Percentiles rank a stretch among this genome's conserved stretches.
phyloP scores from a whole-genome alignment of 306 rosid species.

The Luffa aegyptiaca region DNA sequence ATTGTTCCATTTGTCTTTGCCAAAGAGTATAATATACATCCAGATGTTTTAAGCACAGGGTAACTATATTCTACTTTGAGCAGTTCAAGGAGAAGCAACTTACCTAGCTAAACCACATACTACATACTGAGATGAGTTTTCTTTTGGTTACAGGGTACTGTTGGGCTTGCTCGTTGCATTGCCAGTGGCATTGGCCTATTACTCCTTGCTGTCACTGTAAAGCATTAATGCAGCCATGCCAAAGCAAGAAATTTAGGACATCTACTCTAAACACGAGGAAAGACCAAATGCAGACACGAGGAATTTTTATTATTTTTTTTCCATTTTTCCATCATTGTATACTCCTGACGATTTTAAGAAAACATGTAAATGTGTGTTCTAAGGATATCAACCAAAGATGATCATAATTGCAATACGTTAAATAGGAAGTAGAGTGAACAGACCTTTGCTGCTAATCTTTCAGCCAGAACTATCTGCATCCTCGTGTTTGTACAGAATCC shows the following conservation, averaged over 20 bases:
- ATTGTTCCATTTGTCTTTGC: constrained; percentile 96
- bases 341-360: not conserved
- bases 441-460: not conserved
- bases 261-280: not conserved
- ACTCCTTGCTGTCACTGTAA: constrained; percentile 56
- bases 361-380: not conserved
- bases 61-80: constrained; percentile 8
- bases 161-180: constrained; percentile 83
- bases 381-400: not conserved
- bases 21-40: constrained; percentile 72
- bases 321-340: constrained; percentile 8
- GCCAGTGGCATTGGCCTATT: constrained; percentile 76
- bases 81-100: not conserved
- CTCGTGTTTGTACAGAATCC: not conserved
- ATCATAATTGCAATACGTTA: not conserved
- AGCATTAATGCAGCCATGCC: not conserved
- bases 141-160: constrained; percentile 53
- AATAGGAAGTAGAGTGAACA: not conserved
- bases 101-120: not conserved
- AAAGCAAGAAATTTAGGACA: not conserved
- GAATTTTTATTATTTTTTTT: not conserved
- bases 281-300: not conserved
- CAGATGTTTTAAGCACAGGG: constrained; percentile 84
- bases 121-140: constrained; percentile 19
- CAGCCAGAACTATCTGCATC: not conserved